phyloP scores from a whole-genome alignment of 495 filamentous ascomycete species.

The Copromyces sp. region DNA sequence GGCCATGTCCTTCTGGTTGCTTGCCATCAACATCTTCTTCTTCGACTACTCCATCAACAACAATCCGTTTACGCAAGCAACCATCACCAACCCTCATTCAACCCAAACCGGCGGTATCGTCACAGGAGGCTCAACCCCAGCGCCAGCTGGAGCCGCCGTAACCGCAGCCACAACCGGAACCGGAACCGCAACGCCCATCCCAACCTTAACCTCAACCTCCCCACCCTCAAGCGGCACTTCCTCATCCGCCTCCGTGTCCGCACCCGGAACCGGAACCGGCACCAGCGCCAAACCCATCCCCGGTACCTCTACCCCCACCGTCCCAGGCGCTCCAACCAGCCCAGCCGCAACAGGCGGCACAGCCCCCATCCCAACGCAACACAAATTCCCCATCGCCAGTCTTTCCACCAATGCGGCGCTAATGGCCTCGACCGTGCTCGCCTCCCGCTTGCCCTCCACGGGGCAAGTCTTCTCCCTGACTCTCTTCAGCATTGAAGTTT shows the following conservation, averaged over 20 bases:
- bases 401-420: conserved; percentile 90
- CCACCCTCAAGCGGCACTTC: neutral
- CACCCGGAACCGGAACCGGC: neutral
- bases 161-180: neutral
- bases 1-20: conserved; percentile 87
- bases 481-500: conserved; percentile 93
- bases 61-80: neutral
- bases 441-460: conserved; percentile 74
- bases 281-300: neutral
- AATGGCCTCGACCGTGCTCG: conserved; percentile 80
- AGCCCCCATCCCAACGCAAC: conserved; percentile 12
- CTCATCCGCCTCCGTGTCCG: too few species aligned
- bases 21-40: conserved; percentile 92
- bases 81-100: neutral
- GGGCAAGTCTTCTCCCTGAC: conserved; percentile 93
- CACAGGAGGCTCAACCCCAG: conserved; percentile 12
- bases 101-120: neutral
- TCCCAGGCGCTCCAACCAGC: neutral
- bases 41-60: conserved; percentile 68
- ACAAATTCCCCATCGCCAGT: conserved; percentile 59
- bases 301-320: neutral
- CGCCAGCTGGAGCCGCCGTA: neutral
- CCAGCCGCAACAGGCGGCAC: neutral
- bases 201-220: neutral
- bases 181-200: neutral